phyloP scores from a whole-genome alignment of 75 land plant species.

The Sequoiadendron giganteum region DNA sequence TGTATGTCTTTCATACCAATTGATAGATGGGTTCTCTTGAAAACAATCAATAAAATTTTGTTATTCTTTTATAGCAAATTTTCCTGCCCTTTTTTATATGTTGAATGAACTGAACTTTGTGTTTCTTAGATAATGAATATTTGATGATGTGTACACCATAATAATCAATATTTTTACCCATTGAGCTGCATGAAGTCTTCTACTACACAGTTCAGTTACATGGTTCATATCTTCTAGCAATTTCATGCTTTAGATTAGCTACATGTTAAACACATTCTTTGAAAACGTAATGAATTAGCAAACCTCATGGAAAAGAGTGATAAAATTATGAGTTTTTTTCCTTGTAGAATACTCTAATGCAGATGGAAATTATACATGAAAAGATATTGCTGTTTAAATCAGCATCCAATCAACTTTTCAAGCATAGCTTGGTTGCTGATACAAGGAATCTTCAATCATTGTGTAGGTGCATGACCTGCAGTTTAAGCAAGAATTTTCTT shows the following conservation, averaged over 20 bases:
- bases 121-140: background rate
- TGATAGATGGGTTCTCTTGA: background rate
- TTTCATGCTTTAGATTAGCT: background rate
- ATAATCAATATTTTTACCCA: background rate
- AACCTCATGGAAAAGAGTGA: background rate
- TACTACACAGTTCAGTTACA: background rate
- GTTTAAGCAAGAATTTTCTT: constrained; percentile 37
- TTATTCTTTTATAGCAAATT: background rate
- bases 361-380: background rate
- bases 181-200: background rate
- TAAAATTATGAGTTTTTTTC: background rate
- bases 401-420: background rate
- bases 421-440: background rate
- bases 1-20: background rate
- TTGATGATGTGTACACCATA: background rate
- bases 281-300: background rate
- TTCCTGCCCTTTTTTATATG: background rate
- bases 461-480: constrained; percentile 62
- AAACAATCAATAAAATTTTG: background rate
- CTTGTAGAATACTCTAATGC: background rate
- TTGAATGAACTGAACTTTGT: background rate
- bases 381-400: background rate
- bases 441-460: background rate
- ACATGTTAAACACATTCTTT: background rate
- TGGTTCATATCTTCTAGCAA: background rate